Percentiles rank a stretch among this genome's conserved stretches.
Conservation (phyloP, 2,329 filamentous ascomycete species). For the Fusarium chlamydosporum region DNA sequence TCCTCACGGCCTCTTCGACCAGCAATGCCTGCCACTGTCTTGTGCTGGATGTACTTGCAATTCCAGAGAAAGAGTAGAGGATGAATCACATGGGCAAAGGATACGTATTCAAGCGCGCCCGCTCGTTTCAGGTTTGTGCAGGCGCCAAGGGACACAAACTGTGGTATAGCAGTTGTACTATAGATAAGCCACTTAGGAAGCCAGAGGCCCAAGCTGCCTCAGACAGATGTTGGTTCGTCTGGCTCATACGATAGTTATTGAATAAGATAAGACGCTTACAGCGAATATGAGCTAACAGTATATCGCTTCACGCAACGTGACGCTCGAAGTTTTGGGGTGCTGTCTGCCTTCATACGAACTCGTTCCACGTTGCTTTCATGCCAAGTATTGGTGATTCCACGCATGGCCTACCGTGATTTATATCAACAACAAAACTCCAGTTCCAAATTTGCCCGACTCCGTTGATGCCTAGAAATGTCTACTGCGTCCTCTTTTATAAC, state of each 20-base stretch:
- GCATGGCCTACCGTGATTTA: slow-evolving; percentile 20
- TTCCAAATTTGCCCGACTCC: slow-evolving; percentile 43
- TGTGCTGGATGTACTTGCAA: slow-evolving; percentile 8
- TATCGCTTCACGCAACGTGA: neutral
- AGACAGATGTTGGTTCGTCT: slow-evolving; percentile 16
- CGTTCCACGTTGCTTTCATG: slow-evolving; percentile 9
- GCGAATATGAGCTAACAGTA: slow-evolving; percentile 10
- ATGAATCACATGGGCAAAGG: slow-evolving; percentile 14
- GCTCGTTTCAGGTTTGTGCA: slow-evolving; percentile 16
- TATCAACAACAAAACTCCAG: slow-evolving; percentile 40
- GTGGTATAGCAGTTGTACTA: slow-evolving; percentile 37
- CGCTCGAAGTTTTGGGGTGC: slow-evolving; percentile 1
- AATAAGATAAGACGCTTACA: slow-evolving; percentile 27
- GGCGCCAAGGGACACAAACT: slow-evolving; percentile 10
- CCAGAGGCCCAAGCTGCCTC: slow-evolving; percentile 17
- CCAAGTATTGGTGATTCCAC: slow-evolving; percentile 20
- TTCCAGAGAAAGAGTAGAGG: slow-evolving; percentile 20
- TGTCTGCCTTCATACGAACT: slow-evolving; percentile 3
- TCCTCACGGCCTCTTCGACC: neutral
- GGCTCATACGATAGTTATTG: slow-evolving; percentile 21
- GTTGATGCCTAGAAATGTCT: slow-evolving; percentile 40
- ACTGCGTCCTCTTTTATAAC: slow-evolving; percentile 39
- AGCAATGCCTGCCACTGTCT: slow-evolving; percentile 5
- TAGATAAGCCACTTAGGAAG: slow-evolving; percentile 36
- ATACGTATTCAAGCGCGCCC: slow-evolving; percentile 21